Percentiles rank a stretch among this genome's conserved stretches.
phyloP scores from a whole-genome alignment of 768 basidiomycete genomes.

The Dictyophora rubrovolvata region DNA sequence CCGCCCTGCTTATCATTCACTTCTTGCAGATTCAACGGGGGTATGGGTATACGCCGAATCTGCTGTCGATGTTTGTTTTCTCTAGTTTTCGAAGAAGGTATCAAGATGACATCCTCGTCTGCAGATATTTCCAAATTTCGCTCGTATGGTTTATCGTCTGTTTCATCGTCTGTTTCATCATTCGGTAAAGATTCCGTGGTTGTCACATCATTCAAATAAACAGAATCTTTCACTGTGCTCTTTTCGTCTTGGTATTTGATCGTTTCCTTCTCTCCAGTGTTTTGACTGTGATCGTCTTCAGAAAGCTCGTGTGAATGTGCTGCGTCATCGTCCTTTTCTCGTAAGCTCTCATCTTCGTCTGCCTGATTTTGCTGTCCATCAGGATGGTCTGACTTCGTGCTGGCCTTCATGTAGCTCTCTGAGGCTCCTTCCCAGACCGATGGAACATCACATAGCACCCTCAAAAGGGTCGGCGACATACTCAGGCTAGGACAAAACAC shows the following conservation, averaged over 20 bases:
- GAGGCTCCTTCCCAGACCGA: conserved; percentile 44
- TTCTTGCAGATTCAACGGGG: neutral
- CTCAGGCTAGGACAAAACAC: conserved; percentile 82
- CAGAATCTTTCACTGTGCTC: neutral
- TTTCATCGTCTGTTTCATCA: neutral
- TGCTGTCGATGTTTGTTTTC: neutral
- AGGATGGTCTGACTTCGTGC: neutral
- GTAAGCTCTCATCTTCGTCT: neutral
- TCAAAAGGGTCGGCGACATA: conserved; percentile 65
- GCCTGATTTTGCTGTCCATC: neutral
- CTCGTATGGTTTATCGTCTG: neutral
- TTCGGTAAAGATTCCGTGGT: neutral
- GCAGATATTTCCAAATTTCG: neutral
- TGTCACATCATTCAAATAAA: neutral
- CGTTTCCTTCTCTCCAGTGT: neutral
- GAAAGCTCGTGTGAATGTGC: neutral
- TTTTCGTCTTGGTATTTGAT: neutral
- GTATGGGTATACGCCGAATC: neutral
- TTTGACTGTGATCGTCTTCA: neutral
- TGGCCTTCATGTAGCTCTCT: conserved; percentile 23
- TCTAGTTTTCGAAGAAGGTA: neutral
- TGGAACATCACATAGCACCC: conserved; percentile 62
- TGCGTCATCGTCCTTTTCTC: neutral
- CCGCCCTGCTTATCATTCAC: neutral
- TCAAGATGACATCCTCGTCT: neutral